Evolutionary conservation across 75 land plant genomes (phyloP).

Genomic region (Sequoiadendron giganteum): DNA sequence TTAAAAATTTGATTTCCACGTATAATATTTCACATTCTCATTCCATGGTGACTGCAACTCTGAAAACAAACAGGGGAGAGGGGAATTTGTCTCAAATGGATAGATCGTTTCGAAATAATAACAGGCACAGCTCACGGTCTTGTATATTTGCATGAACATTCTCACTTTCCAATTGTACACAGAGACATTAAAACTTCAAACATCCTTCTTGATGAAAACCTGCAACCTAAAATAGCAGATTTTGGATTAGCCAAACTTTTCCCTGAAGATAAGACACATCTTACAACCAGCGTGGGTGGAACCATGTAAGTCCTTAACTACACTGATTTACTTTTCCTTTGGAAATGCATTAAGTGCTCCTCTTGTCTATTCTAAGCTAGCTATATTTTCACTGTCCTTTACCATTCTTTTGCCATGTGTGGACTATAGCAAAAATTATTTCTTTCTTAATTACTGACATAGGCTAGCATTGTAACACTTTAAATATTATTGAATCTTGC

Average conservation of each 20-base stretch:
- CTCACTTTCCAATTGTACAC: conserved; percentile 47
- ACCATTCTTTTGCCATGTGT: not conserved
- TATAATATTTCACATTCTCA: not conserved
- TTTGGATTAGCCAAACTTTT: conserved; percentile 49
- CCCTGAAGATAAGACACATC: conserved; percentile 18
- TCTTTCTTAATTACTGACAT: not conserved
- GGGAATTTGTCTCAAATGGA: not conserved
- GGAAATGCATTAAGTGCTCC: not conserved
- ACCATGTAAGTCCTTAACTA: conserved; percentile 8
- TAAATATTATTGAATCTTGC: not conserved
- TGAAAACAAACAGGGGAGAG: not conserved
- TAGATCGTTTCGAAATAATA: not conserved
- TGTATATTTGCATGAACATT: conserved; percentile 42
- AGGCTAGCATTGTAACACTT: not conserved
- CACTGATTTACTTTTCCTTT: not conserved
- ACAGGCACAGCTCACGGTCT: conserved; percentile 3
- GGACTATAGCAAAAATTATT: not conserved
- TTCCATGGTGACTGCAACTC: conserved; percentile 8
- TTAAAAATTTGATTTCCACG: not conserved
- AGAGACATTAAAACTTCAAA: conserved; percentile 66
- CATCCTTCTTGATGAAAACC: conserved; percentile 37
- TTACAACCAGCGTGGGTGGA: conserved; percentile 24
- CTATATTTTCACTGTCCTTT: not conserved
- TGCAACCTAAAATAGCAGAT: conserved; percentile 48
- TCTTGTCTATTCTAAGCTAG: not conserved